Base-by-base conservation (phyloP, 2,329 filamentous ascomycete genomes). In the Talaromyces marneffei region DNA sequence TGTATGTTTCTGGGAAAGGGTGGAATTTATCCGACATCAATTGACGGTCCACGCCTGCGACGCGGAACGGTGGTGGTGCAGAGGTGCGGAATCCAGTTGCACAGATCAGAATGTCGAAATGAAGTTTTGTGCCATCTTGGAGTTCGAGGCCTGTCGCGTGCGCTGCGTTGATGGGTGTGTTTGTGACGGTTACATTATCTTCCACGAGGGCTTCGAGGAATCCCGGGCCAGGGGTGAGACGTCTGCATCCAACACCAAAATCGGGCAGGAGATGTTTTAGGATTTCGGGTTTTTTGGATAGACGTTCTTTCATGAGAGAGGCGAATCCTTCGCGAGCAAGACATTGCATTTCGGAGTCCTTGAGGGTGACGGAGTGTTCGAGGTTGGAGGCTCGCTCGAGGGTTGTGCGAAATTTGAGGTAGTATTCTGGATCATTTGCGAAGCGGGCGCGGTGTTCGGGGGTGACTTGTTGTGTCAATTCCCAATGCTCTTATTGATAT, bases 191-290 rank as follows among this genome's bases (percentile, higher is more conserved):
- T 29, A 29, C 23, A 14, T 48, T 48, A 7, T 48, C 25, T 29
- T 29, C 44, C 14, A 48, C 44, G 6, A 48, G 44, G 14, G 44
- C 44, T 29, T 48, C 44, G 44, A 48, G 44, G 25, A 29, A 48
- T 1, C 44, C 44, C 1, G 23, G 23, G 0, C 44, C 44, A 2
- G 44, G 44, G 16, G 44, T 48, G 14, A 18, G 44, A 9, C 44
- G 44, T 48, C 44, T 29, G 18, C 50, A 2, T 67, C 63, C 6
- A 74, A 60, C 9, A 67, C 73, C 72, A 20, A 68, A 68, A n/a
- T 77, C 68, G 16, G 71, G 66, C 54, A 76, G 75, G 6, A 71
- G 68, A 0, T 74, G 73, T 4, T 68, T 69, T 35, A 70, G 75
- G 4, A 69, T 69, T 20, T 53, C 29, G 9, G 50, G 50, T 6